Conservation (phyloP, 768 basidiomycete species). For the Postia placenta region DNA sequence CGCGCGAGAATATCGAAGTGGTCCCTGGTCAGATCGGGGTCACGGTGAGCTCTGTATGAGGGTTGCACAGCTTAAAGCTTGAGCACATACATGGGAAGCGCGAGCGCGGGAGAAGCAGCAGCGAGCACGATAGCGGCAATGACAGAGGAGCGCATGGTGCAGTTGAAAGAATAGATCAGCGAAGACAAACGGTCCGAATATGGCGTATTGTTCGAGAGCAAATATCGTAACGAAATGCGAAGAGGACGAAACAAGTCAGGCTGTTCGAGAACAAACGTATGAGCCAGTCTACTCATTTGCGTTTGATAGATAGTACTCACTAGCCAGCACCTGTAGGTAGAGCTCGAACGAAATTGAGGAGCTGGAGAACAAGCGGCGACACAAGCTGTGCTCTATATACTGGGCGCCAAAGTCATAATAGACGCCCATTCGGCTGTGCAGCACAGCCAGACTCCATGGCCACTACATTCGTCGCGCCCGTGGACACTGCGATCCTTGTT, state of each 20-base stretch:
- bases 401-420: too few species aligned
- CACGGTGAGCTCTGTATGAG: not conserved
- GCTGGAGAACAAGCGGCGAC: too few species aligned
- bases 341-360: conserved; percentile 3
- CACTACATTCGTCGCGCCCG: too few species aligned
- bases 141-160: conserved; percentile 2
- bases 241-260: conserved; percentile 4
- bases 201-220: too few species aligned
- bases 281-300: not conserved
- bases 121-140: not conserved
- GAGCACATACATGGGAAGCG: conserved; percentile 1
- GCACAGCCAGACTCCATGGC: too few species aligned
- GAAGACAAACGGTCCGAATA: too few species aligned
- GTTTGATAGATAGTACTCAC: not conserved
- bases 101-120: not conserved
- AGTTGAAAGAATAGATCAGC: not conserved
- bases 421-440: too few species aligned
- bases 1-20: conserved; percentile 1
- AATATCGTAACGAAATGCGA: conserved; percentile 1
- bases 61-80: not conserved
- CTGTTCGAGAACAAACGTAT: not conserved
- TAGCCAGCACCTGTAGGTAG: conserved; percentile 6
- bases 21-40: not conserved
- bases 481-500: too few species aligned
- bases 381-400: too few species aligned